These are phyloP conservation scores for Dothistroma septosporum DNA, from an alignment of 2,329 filamentous ascomycete genomes.

Conservation along the genomic window DNA sequence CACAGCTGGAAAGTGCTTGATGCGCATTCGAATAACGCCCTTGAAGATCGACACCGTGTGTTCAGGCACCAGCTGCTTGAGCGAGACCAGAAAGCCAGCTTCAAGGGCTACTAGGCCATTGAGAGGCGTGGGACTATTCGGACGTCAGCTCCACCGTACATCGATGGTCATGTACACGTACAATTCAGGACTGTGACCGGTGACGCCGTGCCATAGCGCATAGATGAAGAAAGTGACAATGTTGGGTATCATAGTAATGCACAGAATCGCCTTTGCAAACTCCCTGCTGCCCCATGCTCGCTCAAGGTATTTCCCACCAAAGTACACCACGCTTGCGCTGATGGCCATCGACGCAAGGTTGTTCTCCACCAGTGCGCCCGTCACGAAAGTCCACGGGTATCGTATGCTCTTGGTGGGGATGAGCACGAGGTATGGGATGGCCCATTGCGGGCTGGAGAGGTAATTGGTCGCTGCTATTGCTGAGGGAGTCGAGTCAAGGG, in stretches of 20 bases:
- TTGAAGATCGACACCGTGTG: slow-evolving; percentile 94
- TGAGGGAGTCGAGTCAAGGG: slow-evolving; percentile 27
- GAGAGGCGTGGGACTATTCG: slow-evolving; percentile 65
- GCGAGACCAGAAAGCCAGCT: slow-evolving; percentile 89
- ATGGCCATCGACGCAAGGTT: slow-evolving; percentile 83
- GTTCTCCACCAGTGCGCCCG: slow-evolving; percentile 83
- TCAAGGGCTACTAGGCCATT: slow-evolving; percentile 86
- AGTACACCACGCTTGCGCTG: slow-evolving; percentile 74
- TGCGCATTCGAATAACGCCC: slow-evolving; percentile 81
- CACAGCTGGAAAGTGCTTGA: slow-evolving; percentile 73
- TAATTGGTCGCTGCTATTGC: slow-evolving; percentile 33
- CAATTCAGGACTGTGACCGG: slow-evolving; percentile 63
- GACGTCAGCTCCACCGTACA: slow-evolving; percentile 4
- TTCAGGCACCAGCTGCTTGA: slow-evolving; percentile 95
- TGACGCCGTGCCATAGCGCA: slow-evolving; percentile 68
- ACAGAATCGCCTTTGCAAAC: slow-evolving; percentile 81
- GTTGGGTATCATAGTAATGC: slow-evolving; percentile 78
- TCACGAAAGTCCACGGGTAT: slow-evolving; percentile 90
- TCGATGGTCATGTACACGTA: slow-evolving; percentile 35
- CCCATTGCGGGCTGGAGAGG: slow-evolving; percentile 30
- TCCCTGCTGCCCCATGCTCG: slow-evolving; percentile 90
- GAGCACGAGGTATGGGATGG: slow-evolving; percentile 75
- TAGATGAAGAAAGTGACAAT: slow-evolving; percentile 68
- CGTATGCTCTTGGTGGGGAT: slow-evolving; percentile 77
- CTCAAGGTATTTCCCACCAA: slow-evolving; percentile 92